phyloP scores from a whole-genome alignment of 169 alveolate genomes.

The Perkinsus olseni region DNA sequence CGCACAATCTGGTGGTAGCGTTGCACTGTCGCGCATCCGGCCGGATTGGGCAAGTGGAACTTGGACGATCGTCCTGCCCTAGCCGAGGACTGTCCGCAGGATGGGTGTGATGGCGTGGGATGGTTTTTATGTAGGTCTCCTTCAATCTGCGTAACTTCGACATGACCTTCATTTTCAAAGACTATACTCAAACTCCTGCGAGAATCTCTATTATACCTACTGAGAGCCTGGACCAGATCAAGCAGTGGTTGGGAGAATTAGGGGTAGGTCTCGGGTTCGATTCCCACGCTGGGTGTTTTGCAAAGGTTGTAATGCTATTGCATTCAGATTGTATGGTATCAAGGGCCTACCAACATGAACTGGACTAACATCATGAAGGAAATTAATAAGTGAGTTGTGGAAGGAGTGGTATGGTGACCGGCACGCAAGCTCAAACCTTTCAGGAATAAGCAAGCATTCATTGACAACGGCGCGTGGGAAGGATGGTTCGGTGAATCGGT shows the following conservation, averaged over 20 bases:
- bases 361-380: conserved; percentile 75
- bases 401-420: not conserved
- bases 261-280: conserved; percentile 20
- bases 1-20: not conserved
- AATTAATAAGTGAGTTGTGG: conserved; percentile 24
- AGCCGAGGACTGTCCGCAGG: no score
- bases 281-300: not conserved
- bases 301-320: not conserved
- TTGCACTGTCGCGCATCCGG: no score
- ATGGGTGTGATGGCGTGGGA: not conserved
- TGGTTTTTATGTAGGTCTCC: not conserved
- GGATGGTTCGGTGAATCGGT: conserved; percentile 74
- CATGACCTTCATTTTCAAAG: conserved; percentile 85
- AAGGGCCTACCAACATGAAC: conserved; percentile 76
- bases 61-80: no score
- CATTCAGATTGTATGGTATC: conserved; percentile 75
- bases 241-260: conserved; percentile 72
- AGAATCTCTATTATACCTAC: not conserved
- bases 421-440: conserved; percentile 3
- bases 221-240: not conserved
- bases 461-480: conserved; percentile 66
- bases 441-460: conserved; percentile 67
- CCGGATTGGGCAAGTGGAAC: no score
- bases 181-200: not conserved
- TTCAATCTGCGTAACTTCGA: conserved; percentile 80